Conservation (phyloP, 2,329 filamentous ascomycete genomes). For the Madurella mycetomatis region DNA sequence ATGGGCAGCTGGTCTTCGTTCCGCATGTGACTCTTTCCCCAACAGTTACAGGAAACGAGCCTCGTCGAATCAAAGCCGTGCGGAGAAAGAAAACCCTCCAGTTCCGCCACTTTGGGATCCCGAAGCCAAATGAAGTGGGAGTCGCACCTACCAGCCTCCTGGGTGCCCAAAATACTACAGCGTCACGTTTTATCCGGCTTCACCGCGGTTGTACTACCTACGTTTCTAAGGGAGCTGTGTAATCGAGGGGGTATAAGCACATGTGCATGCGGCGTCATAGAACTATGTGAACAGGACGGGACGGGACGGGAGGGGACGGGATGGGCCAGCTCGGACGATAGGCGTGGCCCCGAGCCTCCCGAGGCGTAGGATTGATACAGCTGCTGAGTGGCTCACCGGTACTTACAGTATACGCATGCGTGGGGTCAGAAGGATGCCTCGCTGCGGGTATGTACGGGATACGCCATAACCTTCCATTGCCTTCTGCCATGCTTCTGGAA, state of each 20-base stretch:
- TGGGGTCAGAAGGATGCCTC: no score
- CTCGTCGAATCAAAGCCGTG: no score
- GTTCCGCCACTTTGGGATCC: neutral
- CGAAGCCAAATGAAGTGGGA: neutral
- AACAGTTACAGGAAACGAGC: neutral
- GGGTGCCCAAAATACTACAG: neutral
- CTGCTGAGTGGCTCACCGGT: neutral
- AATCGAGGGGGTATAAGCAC: conserved; percentile 1
- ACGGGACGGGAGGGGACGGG: neutral
- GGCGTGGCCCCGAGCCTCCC: neutral
- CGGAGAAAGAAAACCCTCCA: neutral
- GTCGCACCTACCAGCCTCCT: neutral
- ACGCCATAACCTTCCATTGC: neutral
- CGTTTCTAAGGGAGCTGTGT: neutral
- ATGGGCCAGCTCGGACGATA: neutral
- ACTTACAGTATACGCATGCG: no score
- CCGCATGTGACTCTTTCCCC: neutral
- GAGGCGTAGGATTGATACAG: neutral
- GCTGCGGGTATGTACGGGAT: no score
- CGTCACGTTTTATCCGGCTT: neutral
- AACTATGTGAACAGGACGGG: neutral
- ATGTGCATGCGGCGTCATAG: conserved; percentile 1
- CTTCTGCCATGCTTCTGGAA: neutral
- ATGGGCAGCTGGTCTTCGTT: neutral
- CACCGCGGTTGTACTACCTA: conserved; percentile 13